Percentiles rank a stretch among this genome's conserved stretches.
These are phyloP conservation scores for Nemania sp. DNA, from an alignment of 2,329 filamentous ascomycete species.

Conservation along the genomic window DNA sequence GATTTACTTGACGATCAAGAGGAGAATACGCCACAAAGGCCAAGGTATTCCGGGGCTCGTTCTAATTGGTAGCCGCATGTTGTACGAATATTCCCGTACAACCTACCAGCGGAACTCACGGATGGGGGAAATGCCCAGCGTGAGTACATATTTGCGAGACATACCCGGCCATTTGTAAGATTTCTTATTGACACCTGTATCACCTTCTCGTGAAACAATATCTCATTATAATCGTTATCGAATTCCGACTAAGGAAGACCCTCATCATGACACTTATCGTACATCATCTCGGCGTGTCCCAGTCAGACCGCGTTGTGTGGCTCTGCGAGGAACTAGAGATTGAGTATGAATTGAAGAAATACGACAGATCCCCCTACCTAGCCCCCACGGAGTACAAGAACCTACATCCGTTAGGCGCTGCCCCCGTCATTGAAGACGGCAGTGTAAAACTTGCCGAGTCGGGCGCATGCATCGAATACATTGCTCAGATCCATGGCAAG, in stretches of 20 bases:
- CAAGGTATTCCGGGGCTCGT: not conserved
- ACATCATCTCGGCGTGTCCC: slow-evolving; percentile 38
- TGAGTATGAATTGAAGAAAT: slow-evolving; percentile 33
- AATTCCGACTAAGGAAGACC: not conserved
- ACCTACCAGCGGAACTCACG: not conserved
- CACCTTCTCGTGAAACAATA: not conserved
- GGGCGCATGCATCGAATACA: slow-evolving; percentile 36
- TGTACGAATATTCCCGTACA: not conserved
- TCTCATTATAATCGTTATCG: not conserved
- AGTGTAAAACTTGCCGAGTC: slow-evolving; percentile 31
- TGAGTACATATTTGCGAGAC: too few relatives aligned
- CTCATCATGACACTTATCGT: slow-evolving; percentile 35
- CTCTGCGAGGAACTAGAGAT: slow-evolving; percentile 38
- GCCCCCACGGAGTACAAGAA: slow-evolving; percentile 24
- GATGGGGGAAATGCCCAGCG: not conserved
- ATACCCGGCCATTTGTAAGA: not conserved
- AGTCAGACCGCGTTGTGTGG: slow-evolving; percentile 40
- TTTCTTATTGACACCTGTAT: not conserved
- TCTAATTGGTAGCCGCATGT: not conserved
- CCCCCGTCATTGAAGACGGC: slow-evolving; percentile 38
- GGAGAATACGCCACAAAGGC: not conserved
- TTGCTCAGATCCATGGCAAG: slow-evolving; percentile 32
- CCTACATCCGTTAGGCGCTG: slow-evolving; percentile 31
- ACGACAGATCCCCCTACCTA: slow-evolving; percentile 24
- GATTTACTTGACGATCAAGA: not conserved